phyloP scores from a whole-genome alignment of 2,329 filamentous ascomycete species.

The Monosporascus cannonballus region DNA sequence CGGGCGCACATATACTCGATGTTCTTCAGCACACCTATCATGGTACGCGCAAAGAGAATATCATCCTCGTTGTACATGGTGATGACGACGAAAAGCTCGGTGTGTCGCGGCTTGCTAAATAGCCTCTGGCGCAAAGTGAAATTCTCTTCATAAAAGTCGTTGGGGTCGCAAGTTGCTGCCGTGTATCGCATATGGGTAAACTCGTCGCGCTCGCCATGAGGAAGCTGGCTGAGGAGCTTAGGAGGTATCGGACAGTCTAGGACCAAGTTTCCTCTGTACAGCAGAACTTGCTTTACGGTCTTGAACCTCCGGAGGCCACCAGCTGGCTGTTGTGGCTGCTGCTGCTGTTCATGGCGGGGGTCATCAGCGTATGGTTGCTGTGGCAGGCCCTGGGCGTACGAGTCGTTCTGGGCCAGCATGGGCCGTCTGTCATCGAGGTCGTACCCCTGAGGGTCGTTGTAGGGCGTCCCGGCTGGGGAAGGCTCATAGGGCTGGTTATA shows the following conservation, averaged over 20 bases:
- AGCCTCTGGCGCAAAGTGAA: conserved; percentile 93
- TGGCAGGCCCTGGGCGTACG: conserved; percentile 29
- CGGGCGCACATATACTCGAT: conserved; percentile 94
- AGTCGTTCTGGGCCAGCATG: conserved; percentile 63
- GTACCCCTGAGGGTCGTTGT: conserved; percentile 57
- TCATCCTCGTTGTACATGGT: conserved; percentile 99
- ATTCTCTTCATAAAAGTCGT: conserved; percentile 81
- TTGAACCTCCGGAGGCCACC: conserved; percentile 81
- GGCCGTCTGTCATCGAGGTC: conserved; percentile 68
- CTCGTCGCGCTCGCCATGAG: conserved; percentile 87
- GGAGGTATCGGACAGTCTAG: conserved; percentile 95
- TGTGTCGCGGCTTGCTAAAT: conserved; percentile 76
- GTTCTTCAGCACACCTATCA: conserved; percentile 99
- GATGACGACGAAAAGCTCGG: conserved; percentile 91
- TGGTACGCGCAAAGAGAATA: conserved; percentile 91
- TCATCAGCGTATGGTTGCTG: conserved; percentile 41
- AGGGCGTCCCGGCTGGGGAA: conserved; percentile 47
- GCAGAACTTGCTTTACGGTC: conserved; percentile 95
- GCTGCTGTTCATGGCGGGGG: conserved; percentile 22
- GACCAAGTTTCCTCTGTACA: conserved; percentile 95
- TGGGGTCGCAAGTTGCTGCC: conserved; percentile 94
- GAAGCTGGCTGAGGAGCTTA: conserved; percentile 76
- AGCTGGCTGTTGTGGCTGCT: conserved; percentile 42
- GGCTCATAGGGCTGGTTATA: conserved; percentile 79
- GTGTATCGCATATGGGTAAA: conserved; percentile 96